Evolutionary conservation across 306 rosid genomes (phyloP).

Genomic region (Ormosia semicastrata): DNA sequence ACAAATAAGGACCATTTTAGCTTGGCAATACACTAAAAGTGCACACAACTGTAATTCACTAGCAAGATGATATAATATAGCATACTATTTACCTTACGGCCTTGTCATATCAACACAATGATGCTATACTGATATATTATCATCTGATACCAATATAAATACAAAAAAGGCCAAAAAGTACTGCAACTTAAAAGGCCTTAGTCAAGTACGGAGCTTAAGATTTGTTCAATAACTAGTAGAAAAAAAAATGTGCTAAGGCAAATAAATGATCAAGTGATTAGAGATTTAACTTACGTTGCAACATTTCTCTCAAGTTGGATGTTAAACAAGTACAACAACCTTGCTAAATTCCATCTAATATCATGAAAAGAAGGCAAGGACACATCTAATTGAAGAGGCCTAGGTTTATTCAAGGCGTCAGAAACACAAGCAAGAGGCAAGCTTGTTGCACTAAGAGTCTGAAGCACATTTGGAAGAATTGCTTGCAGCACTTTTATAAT

Average conservation of each 20-base stretch:
- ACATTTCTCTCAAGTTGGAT: conserved; percentile 87
- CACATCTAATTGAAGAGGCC: conserved; percentile 72
- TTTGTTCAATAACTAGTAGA: not conserved
- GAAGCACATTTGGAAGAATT: conserved; percentile 45
- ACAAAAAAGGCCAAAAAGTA: not conserved
- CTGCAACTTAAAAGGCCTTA: not conserved
- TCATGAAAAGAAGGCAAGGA: conserved; percentile 73
- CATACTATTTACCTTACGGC: conserved; percentile 7
- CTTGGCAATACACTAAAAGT: not conserved
- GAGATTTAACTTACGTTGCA: conserved; percentile 74
- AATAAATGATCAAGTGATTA: conserved; percentile 3
- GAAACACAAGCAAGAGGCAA: conserved; percentile 83
- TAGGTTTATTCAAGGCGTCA: conserved; percentile 72
- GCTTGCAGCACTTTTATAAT: conserved; percentile 42
- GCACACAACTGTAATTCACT: not conserved
- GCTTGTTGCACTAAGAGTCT: conserved; percentile 46
- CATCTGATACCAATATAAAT: not conserved
- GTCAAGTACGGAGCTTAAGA: not conserved
- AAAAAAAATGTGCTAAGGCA: not conserved
- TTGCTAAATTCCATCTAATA: conserved; percentile 68
- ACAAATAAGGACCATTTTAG: not conserved
- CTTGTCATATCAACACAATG: not conserved
- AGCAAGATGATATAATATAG: conserved; percentile 1
- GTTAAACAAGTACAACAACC: conserved; percentile 75
- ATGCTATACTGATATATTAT: not conserved